Percentiles rank a stretch among this genome's conserved stretches.
phyloP scores from a whole-genome alignment of 164 flowering plant genomes.

The Akebia trifoliata region DNA sequence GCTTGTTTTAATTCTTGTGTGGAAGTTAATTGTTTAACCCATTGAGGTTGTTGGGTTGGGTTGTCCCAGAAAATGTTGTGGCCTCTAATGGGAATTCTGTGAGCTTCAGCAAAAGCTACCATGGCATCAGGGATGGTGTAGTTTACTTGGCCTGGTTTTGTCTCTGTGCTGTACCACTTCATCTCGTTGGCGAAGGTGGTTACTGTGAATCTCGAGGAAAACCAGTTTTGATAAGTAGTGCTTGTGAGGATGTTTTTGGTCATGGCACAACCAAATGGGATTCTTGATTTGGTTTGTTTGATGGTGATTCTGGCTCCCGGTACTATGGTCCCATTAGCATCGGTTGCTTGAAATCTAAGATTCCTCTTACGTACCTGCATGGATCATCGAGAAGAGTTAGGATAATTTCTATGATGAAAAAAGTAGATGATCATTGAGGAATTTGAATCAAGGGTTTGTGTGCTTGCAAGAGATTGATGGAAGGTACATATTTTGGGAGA shows the following conservation, averaged over 20 bases:
- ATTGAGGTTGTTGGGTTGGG: conserved; percentile 31
- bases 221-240: conserved; percentile 50
- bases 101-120: conserved; percentile 31
- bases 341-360: conserved; percentile 35
- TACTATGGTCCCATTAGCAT: conserved; percentile 29
- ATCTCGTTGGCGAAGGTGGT: conserved; percentile 61
- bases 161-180: conserved; percentile 66
- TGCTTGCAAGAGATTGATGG: too few species aligned
- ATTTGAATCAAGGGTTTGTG: too few species aligned
- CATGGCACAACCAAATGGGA: conserved; percentile 57
- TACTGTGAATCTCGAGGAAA: conserved; percentile 42
- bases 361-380: conserved; percentile 38
- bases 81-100: conserved; percentile 39
- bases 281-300: conserved; percentile 16
- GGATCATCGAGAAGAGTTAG: background rate
- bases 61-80: conserved; percentile 54
- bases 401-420: too few species aligned
- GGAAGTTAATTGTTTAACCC: conserved; percentile 30
- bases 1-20: conserved; percentile 27
- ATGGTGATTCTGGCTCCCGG: conserved; percentile 33
- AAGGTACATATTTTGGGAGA: too few species aligned
- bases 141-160: conserved; percentile 34
- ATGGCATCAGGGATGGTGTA: conserved; percentile 51
- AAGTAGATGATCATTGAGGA: too few species aligned
- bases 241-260: conserved; percentile 41